Base-by-base conservation (phyloP, 495 filamentous ascomycete species). In the Penicillium antarcticum region DNA sequence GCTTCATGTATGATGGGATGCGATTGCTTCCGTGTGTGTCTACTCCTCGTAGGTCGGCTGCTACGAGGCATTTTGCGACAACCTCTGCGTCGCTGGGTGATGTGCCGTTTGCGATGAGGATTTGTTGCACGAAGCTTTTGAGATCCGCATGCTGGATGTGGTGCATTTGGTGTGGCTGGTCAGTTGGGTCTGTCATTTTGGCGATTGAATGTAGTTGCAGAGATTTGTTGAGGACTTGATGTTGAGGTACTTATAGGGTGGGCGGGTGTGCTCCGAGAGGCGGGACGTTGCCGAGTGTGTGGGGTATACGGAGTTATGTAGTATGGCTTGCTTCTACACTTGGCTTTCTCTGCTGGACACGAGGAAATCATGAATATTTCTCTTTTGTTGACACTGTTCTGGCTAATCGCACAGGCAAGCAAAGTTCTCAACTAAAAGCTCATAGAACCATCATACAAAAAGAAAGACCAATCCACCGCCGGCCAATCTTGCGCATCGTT, bases 21-120 rank as follows among this genome's bases (percentile, higher is more conserved):
- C 88, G 85, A 63, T 87, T 88, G 54, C 82, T 80, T 61, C 88
- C 88, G 62, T 92, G 88, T 4, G 83, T 88, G 57, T 92, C 88
- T 21, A 89, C 83, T 51, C 88, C 88, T 19, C 87, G 85, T 0
- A 91, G 80, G 56, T 92, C 88, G 23, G 88, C 88, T 45, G 76
- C 71, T 4, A 91, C 79, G 2, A 92, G 78, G 44, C 80, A 83
- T 51, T 66, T 58, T 23, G 86, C 79, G n/a, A 87, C 68, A 40
- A 81, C 81, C 3, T 61, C 45, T 14, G 88, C 85, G 49, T 87
- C 73, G 11, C 70, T 51, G 0, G 58, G 53, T 5, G 83, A 65
- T 0, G 87, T 83, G 8, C 81, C 80, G 58, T 87, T 84, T 36
- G 61, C 81, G 14, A 60, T 57, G 8, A 89, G 76, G 31, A 87